phyloP scores from a whole-genome alignment of 306 rosid species.

The Gleditsia sinensis region DNA sequence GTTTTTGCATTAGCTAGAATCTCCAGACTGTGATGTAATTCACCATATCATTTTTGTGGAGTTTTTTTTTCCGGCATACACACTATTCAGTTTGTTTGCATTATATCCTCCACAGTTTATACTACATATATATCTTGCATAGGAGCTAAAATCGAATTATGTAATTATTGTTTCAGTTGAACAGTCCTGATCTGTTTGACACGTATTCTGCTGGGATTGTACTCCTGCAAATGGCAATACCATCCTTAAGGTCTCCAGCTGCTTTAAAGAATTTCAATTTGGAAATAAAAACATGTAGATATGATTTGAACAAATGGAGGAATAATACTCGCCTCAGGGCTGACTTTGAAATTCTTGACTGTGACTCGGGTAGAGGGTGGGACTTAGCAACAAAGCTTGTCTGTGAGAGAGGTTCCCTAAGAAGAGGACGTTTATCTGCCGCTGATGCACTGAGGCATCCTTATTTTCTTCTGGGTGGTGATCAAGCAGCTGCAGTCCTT shows the following conservation, averaged over 20 bases:
- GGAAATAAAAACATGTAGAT: conserved; percentile 65
- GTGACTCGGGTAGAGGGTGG: conserved; percentile 92
- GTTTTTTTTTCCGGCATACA: conserved; percentile 12
- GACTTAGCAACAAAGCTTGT: conserved; percentile 81
- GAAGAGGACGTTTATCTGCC: conserved; percentile 83
- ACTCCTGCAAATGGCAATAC: conserved; percentile 93
- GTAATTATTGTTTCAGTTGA: conserved; percentile 65
- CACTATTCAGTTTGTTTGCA: conserved; percentile 9
- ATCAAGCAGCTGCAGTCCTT: conserved; percentile 92
- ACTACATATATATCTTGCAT: not conserved
- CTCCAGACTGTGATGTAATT: conserved; percentile 18
- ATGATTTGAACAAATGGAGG: conserved; percentile 85
- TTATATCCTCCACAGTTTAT: not conserved
- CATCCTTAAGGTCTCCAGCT: conserved; percentile 68
- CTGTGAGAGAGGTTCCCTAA: conserved; percentile 68
- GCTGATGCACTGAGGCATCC: conserved; percentile 90
- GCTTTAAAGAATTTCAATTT: conserved; percentile 85
- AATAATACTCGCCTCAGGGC: conserved; percentile 65
- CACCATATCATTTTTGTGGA: conserved; percentile 3
- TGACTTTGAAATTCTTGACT: conserved; percentile 68
- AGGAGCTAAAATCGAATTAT: conserved; percentile 36
- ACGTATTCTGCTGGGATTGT: conserved; percentile 97
- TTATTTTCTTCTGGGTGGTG: conserved; percentile 83
- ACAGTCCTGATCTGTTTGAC: conserved; percentile 94
- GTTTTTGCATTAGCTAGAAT: conserved; percentile 12